Percentiles rank a stretch among this genome's conserved stretches.
phyloP scores from a whole-genome alignment of 305 asterid species.

The Plantago rigida region DNA sequence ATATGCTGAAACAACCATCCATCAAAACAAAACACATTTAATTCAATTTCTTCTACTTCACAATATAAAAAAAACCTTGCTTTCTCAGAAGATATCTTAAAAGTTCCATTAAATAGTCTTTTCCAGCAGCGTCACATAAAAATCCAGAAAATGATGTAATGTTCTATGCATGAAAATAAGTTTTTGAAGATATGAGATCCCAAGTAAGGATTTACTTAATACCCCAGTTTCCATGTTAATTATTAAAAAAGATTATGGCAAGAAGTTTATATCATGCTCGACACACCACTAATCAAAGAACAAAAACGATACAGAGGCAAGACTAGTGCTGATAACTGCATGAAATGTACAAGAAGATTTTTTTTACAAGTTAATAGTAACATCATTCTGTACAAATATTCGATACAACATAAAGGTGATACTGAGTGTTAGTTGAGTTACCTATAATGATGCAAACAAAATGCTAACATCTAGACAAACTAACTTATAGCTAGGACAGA shows the following conservation, averaged over 20 bases:
- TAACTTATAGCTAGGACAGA: slow-evolving; percentile 43
- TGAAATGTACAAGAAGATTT: slow-evolving; percentile 14
- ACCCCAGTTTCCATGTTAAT: neutral
- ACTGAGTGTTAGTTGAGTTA: slow-evolving; percentile 37
- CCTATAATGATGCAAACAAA: slow-evolving; percentile 33
- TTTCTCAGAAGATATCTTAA: neutral
- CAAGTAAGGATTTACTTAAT: slow-evolving; percentile 1
- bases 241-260: neutral
- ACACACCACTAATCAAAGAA: slow-evolving; percentile 16
- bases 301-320: slow-evolving; percentile 4
- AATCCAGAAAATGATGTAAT: neutral
- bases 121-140: neutral
- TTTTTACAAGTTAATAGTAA: slow-evolving; percentile 21
- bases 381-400: slow-evolving; percentile 27
- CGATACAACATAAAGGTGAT: slow-evolving; percentile 33
- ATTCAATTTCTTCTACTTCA: slow-evolving; percentile 5
- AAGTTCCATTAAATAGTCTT: neutral
- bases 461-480: slow-evolving; percentile 43
- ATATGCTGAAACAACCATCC: slow-evolving; percentile 6
- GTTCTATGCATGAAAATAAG: slow-evolving; percentile 19
- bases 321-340: slow-evolving; percentile 23
- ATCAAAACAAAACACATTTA: neutral
- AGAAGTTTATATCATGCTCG: slow-evolving; percentile 16
- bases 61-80: neutral
- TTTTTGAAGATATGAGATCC: slow-evolving; percentile 9